A percentile compares a stretch with the other conserved stretches of the same genome.
Evolutionary conservation across 345 rosid genomes (phyloP).

Genomic region (Streptanthus diversifolius): DNA sequence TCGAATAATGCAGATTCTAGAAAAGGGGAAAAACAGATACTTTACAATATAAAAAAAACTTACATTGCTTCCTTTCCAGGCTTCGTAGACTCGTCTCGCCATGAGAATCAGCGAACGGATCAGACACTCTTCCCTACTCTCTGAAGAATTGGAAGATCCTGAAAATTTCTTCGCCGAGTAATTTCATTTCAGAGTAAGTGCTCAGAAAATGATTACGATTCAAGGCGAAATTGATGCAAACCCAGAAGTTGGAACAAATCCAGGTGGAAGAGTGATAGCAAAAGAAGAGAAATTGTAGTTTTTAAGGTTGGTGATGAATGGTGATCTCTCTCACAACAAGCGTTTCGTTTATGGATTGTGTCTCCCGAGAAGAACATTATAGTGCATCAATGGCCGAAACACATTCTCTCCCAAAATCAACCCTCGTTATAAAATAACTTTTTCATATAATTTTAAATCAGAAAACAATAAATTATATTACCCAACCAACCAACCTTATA

Average conservation of each 20-base stretch:
- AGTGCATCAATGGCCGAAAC: no score
- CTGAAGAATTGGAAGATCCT: slow-evolving; percentile 38
- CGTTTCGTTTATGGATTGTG: slow-evolving; percentile 18
- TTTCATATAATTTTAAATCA: no score
- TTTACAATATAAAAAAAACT: slow-evolving; percentile 18
- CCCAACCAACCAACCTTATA: no score
- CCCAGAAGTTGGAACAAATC: not conserved
- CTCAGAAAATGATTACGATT: not conserved
- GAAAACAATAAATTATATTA: no score
- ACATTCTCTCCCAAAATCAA: no score
- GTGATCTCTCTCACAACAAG: not conserved
- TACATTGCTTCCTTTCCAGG: slow-evolving; percentile 89
- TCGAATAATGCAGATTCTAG: not conserved
- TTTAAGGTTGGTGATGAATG: not conserved
- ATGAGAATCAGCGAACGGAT: slow-evolving; percentile 31
- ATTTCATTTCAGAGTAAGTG: slow-evolving; percentile 24
- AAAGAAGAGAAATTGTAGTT: not conserved
- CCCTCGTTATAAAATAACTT: no score
- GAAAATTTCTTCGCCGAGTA: slow-evolving; percentile 28
- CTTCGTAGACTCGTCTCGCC: slow-evolving; percentile 79
- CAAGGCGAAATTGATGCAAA: not conserved
- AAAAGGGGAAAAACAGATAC: not conserved
- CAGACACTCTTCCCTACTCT: slow-evolving; percentile 33
- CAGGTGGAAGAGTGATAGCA: no score
- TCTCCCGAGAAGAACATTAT: not conserved